phyloP scores from a whole-genome alignment of 257 asterid species.

The Nicotiana sylvestris region DNA sequence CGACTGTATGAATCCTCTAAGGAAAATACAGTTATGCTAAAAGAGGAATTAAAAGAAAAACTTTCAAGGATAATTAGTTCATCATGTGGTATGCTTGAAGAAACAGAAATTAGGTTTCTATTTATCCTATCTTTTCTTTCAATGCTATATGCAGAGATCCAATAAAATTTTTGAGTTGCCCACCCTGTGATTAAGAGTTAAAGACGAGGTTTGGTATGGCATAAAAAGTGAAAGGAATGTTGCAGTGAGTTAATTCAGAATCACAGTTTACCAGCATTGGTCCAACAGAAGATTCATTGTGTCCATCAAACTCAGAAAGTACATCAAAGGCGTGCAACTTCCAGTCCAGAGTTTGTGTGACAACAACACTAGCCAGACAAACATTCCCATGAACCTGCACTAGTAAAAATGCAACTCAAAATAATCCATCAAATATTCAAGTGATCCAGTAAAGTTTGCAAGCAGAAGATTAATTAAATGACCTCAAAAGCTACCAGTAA shows the following conservation, averaged over 20 bases:
- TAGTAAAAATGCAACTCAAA: constrained; percentile 14
- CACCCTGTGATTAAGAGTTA: background rate
- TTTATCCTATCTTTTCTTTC: background rate
- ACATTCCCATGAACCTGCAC: constrained; percentile 98
- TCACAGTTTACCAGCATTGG: constrained; percentile 81
- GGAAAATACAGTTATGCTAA: background rate
- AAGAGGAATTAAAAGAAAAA: background rate
- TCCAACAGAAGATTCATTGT: constrained; percentile 69
- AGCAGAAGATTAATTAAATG: background rate
- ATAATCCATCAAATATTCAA: constrained; percentile 3
- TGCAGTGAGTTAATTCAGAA: constrained; percentile 10
- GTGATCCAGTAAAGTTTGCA: background rate
- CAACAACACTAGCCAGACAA: constrained; percentile 95
- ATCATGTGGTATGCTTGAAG: background rate
- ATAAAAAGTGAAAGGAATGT: background rate
- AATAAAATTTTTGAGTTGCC: background rate
- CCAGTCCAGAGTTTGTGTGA: constrained; percentile 97
- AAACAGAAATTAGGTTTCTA: background rate
- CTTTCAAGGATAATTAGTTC: background rate
- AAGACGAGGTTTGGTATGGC: background rate
- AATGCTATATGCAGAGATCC: background rate
- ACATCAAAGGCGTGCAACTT: constrained; percentile 96
- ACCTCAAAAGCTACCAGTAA: background rate
- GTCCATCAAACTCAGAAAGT: constrained; percentile 92
- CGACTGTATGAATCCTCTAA: background rate